Evolutionary conservation across 192 early-diverging fungal genomes (phyloP).

Genomic region (Dimargaris xerosporica): DNA sequence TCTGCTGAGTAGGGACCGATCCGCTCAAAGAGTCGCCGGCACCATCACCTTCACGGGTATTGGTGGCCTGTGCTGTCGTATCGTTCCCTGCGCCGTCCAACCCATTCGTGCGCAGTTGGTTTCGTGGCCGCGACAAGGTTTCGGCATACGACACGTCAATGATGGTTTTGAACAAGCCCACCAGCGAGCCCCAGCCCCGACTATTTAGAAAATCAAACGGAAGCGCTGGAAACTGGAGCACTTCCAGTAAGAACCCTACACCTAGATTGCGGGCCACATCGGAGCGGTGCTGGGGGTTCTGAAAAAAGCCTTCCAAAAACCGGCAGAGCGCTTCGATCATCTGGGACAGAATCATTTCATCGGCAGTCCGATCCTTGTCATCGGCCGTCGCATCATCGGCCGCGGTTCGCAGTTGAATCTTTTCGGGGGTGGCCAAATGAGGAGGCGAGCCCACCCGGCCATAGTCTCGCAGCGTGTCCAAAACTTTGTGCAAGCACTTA

Average conservation of each 20-base stretch:
- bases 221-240: conserved; percentile 45
- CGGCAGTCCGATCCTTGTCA: conserved; percentile 17
- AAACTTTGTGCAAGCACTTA: conserved; percentile 45
- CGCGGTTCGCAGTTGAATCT: neutral
- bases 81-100: neutral
- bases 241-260: conserved; percentile 39
- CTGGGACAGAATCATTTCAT: conserved; percentile 16
- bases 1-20: neutral
- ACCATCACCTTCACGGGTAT: neutral
- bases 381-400: conserved; percentile 13
- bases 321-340: conserved; percentile 23
- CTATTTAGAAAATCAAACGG: conserved; percentile 59
- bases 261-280: conserved; percentile 59
- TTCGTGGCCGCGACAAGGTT: too few relatives aligned
- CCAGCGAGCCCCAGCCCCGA: conserved; percentile 44
- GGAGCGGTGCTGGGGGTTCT: conserved; percentile 52
- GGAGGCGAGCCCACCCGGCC: conserved; percentile 29
- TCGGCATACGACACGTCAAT: conserved; percentile 31
- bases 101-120: neutral
- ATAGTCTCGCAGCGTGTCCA: conserved; percentile 47
- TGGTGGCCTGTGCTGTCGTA: neutral
- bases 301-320: conserved; percentile 78
- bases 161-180: conserved; percentile 51
- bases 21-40: neutral
- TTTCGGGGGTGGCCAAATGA: conserved; percentile 15